Base-by-base conservation (phyloP, 306 rosid species). In the Oemleria cerasiformis region DNA sequence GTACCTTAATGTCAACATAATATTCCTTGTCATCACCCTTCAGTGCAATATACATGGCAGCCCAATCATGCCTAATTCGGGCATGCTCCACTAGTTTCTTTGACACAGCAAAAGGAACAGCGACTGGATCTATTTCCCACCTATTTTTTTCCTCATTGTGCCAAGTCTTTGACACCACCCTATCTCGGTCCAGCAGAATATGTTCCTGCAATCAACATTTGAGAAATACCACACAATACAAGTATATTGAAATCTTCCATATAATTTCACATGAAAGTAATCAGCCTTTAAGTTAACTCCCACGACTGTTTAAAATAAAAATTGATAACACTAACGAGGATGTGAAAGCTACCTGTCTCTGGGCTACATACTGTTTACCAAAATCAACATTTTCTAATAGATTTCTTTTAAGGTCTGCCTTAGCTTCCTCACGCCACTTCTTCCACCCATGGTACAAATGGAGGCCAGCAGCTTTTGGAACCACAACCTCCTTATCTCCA, bases 101-200 rank as follows among this genome's bases (percentile, higher is more conserved):
- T 16, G 88, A 75, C 73, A 93, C 92, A 8, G 97, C 92, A 80
- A 77, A 84, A 50, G 98, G 94, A 79, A 93, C 89, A 72, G 92
- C 93, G 67, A 93, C 71, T 25, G 98, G 96, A 83, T 93, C 89
- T 75, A 93, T 91, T 82, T 91, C 98, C 98, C 98, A 93, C 73
- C 91, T 82, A 69, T 80, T 81, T 43, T 91, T 88, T 75, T 87
- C 92, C 75, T 93, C 91, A 74, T 91, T 88, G 79, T 83, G 86
- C 98, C 98, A 93, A 57, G 94, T 87, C 80, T 79, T 91, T 53
- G 98, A 88, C 73, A 93, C 82, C 78, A 91, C 84, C 76, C 96
- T 87, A 75, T 93, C 98, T 53, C 97, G 92, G 58, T 89, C 94
- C 75, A 87, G 72, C 70, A 93, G 98, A 81, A 93, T 83, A 48